Evolutionary conservation across 148 eudicot species (phyloP), one percentile per base, ranked within the genome.

Genomic region (Amaranthus cruentus): DNA sequence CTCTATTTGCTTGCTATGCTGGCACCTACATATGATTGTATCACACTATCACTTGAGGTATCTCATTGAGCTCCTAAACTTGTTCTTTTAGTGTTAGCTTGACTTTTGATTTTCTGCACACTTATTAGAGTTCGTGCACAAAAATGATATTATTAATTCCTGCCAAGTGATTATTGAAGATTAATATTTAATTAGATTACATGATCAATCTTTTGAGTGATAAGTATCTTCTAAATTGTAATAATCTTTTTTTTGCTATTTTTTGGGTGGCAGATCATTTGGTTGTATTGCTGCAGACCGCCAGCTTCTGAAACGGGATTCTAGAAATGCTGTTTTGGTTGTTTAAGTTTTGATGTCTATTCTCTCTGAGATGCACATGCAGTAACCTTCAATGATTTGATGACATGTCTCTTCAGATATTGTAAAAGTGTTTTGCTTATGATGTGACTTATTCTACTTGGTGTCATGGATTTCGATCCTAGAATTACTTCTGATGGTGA

Each of bases 401-500:
- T 68, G 50, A 68, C 18, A 9, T 68, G 66, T 74, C 47, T 62
- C 4, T 75, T 47, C 52, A 50, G 55, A 44, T 63, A 15, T 50
- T 80, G 76, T 73, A 75, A 75, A 69, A 6, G 55, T 48, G 46
- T 66, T 63, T 72, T 76, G 77, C 61, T 76, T 43, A 67, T 74
- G 64, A 11, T 76, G 69, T 75, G 74, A 56, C 48, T 44, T 14
- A 61, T 58, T 28, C 55, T 74, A 75, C 46, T 49, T 76, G 76
- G 77, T 64, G 70, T 56, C 65, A 89, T 89, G 94, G 91, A 87
- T 82, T 87, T 81, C 49, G 69, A 82, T 59, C 83, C 84, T 56
- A 81, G 89, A 84, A 78, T 77, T 73, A 53, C 76, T 57, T 72
- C 82, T 38, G 76, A 68, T 69, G 79, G 75, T 84, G 69, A 78